Conservation (phyloP, 345 rosid genomes). For the Reutealis trisperma region DNA sequence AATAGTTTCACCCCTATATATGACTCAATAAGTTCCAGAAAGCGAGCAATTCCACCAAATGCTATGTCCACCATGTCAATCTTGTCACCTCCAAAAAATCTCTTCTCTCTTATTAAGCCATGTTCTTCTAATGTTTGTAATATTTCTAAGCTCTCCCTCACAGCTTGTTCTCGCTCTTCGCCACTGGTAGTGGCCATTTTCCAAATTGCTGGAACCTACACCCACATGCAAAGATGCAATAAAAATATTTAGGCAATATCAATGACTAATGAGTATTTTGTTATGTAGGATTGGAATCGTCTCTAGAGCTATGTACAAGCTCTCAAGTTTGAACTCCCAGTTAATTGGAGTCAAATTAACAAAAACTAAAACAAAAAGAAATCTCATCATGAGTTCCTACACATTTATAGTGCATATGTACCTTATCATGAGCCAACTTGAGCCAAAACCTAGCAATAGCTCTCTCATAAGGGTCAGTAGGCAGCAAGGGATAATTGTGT, state of each 20-base stretch:
- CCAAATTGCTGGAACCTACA: background rate
- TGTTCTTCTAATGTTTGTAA: background rate
- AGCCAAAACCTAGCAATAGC: slow-evolving; percentile 10
- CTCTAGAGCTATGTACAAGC: too few species aligned
- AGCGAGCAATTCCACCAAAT: background rate
- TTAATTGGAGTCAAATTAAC: too few species aligned
- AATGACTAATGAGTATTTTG: background rate
- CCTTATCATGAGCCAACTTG: slow-evolving; percentile 3
- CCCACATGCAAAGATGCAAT: background rate
- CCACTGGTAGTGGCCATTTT: background rate
- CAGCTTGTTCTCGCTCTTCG: background rate
- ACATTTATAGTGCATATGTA: background rate
- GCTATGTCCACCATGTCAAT: slow-evolving; percentile 6
- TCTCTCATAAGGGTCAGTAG: slow-evolving; percentile 6
- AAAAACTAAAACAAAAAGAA: too few species aligned
- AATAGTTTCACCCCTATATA: background rate
- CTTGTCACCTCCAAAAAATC: background rate
- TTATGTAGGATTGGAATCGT: too few species aligned
- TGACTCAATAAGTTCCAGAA: background rate
- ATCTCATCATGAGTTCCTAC: too few species aligned
- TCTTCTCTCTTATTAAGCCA: background rate
- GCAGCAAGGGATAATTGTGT: background rate
- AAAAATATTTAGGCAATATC: background rate
- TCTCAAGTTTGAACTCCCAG: too few species aligned
- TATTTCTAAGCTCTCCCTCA: background rate